Conservation (phyloP, 768 basidiomycete species). For the Kwoniella europaea region DNA sequence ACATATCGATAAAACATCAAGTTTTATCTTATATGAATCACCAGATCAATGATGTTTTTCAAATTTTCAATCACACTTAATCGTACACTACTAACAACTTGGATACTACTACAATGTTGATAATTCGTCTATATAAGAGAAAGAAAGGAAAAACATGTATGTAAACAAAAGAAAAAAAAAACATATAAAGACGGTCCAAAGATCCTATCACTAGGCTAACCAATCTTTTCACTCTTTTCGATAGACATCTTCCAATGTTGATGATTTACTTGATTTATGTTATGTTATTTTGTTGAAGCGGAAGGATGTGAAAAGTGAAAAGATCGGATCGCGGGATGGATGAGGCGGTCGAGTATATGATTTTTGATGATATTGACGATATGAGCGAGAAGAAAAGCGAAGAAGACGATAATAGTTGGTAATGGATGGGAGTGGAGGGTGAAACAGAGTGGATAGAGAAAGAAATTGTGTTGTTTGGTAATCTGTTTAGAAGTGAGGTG, state of each 20-base stretch:
- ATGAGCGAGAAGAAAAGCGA: slow-evolving; percentile 18
- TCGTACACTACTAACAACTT: background rate
- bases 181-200: slow-evolving; percentile 46
- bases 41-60: background rate
- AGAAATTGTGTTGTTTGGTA: slow-evolving; percentile 8
- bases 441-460: slow-evolving; percentile 8
- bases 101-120: no score
- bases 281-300: slow-evolving; percentile 1
- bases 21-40: background rate
- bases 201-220: slow-evolving; percentile 60
- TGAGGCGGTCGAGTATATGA: slow-evolving; percentile 55
- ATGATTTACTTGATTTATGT: slow-evolving; percentile 5
- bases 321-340: slow-evolving; percentile 56
- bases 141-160: background rate
- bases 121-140: background rate
- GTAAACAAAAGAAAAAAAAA: background rate
- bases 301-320: background rate
- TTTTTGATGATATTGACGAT: slow-evolving; percentile 13
- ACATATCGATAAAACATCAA: background rate
- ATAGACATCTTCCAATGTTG: slow-evolving; percentile 1
- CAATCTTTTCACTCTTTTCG: slow-evolving; percentile 12
- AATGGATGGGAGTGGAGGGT: slow-evolving; percentile 14
- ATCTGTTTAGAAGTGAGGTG: background rate
- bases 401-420: slow-evolving; percentile 3
- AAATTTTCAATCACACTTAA: background rate